phyloP scores from a whole-genome alignment of 495 filamentous ascomycete species.

The Aspergillus olivimuriae region DNA sequence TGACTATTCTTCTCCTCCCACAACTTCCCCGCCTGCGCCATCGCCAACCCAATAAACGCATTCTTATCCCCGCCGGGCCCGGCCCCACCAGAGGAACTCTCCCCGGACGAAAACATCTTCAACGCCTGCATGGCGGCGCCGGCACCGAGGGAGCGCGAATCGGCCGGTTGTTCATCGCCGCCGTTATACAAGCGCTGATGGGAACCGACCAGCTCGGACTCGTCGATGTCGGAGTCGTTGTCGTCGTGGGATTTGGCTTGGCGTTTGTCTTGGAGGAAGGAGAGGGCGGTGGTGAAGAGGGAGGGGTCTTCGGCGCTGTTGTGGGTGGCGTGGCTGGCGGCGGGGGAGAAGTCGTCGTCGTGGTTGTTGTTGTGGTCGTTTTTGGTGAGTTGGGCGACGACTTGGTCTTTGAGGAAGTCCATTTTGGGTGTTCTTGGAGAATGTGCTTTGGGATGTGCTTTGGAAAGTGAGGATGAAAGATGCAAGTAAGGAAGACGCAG shows the following conservation, averaged over 20 bases:
- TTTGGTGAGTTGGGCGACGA: neutral
- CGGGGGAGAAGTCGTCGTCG: conserved; percentile 39
- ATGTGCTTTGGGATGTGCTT: too few relatives aligned
- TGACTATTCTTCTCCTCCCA: conserved; percentile 55
- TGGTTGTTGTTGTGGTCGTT: conserved; percentile 6
- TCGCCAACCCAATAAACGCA: conserved; percentile 59
- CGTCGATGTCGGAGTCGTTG: conserved; percentile 45
- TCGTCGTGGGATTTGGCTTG: conserved; percentile 20
- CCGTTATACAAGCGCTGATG: conserved; percentile 52
- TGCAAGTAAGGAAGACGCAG: too few relatives aligned
- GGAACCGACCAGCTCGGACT: conserved; percentile 45
- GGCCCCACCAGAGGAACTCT: conserved; percentile 6
- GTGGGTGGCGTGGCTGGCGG: conserved; percentile 43
- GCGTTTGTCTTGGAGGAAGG: conserved; percentile 41
- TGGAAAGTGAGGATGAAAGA: too few relatives aligned
- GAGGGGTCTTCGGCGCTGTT: conserved; percentile 25
- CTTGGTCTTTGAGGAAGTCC: neutral
- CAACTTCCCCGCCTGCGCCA: conserved; percentile 60
- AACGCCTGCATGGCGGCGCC: conserved; percentile 64
- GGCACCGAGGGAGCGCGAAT: conserved; percentile 42
- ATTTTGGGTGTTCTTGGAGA: too few relatives aligned
- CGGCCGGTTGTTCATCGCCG: conserved; percentile 21
- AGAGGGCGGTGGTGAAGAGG: conserved; percentile 45
- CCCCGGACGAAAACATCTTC: conserved; percentile 54
- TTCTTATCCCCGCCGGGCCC: conserved; percentile 47